Percentiles rank a stretch among this genome's conserved stretches.
These are phyloP conservation scores for Cytospora chrysosperma DNA, from an alignment of 2,329 filamentous ascomycete genomes.

Conservation along the genomic window DNA sequence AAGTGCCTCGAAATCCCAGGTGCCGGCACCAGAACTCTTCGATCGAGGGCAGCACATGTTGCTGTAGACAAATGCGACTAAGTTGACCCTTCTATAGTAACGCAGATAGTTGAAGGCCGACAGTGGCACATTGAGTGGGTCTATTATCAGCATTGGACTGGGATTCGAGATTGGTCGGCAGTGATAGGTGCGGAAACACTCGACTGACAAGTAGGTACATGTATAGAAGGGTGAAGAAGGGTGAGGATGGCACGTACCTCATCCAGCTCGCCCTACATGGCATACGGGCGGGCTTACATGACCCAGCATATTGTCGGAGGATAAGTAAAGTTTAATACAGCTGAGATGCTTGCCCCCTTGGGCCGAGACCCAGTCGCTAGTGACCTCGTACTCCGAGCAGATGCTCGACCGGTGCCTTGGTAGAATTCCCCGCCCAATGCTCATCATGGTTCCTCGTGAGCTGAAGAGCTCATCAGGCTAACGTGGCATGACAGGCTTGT, in stretches of 20 bases:
- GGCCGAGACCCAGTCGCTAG: conserved; percentile 14
- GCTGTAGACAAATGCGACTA: background rate
- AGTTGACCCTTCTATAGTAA: background rate
- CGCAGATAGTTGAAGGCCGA: background rate
- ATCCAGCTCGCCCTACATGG: background rate
- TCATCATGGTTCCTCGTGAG: background rate
- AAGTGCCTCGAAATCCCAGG: background rate
- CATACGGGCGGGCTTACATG: conserved; percentile 7
- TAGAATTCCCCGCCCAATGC: background rate
- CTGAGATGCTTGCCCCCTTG: conserved; percentile 14
- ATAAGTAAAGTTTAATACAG: conserved; percentile 18
- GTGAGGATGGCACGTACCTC: conserved; percentile 10
- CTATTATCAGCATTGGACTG: background rate
- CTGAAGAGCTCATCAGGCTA: background rate
- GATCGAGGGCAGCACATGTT: background rate
- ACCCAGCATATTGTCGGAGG: conserved; percentile 19
- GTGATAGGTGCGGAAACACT: background rate
- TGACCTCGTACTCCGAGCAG: conserved; percentile 6
- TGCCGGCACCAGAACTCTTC: conserved; percentile 5
- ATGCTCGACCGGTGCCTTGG: conserved; percentile 2
- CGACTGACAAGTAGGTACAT: background rate
- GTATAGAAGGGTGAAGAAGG: background rate
- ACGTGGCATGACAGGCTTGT: background rate
- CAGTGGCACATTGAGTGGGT: background rate
- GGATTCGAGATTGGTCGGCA: background rate